Conservation (phyloP, 176 grass and related monocot genomes). For the Saccharum officinarum region DNA sequence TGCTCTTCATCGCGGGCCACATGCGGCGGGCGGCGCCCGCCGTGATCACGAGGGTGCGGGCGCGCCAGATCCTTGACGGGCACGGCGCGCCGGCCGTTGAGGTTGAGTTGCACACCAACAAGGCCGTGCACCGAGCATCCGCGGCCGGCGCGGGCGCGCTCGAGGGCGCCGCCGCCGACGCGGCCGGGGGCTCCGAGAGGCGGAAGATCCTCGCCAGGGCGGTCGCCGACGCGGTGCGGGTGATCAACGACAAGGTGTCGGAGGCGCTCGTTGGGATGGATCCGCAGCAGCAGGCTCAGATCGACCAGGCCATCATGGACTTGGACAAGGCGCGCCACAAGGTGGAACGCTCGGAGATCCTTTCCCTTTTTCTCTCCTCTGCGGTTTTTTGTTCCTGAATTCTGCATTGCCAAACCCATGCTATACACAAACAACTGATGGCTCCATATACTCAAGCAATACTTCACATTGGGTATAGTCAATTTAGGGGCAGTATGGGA, state of each 20-base stretch:
- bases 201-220: slow-evolving; percentile 72
- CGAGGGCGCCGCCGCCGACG: slow-evolving; percentile 47
- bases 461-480: slow-evolving; percentile 8
- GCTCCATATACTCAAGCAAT: slow-evolving; percentile 3
- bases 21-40: slow-evolving; percentile 76
- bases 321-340: slow-evolving; percentile 93
- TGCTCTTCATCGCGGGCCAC: slow-evolving; percentile 90
- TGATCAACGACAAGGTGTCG: slow-evolving; percentile 93
- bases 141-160: slow-evolving; percentile 45
- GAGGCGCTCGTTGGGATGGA: slow-evolving; percentile 97
- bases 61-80: slow-evolving; percentile 91
- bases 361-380: background rate
- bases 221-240: slow-evolving; percentile 66
- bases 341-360: slow-evolving; percentile 31
- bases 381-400: slow-evolving; percentile 22
- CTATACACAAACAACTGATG: slow-evolving; percentile 3
- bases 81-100: slow-evolving; percentile 76
- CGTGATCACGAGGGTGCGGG: slow-evolving; percentile 85
- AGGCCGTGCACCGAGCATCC: slow-evolving; percentile 89
- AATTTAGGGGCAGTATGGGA: background rate
- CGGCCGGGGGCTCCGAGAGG: slow-evolving; percentile 65
- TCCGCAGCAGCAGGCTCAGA: slow-evolving; percentile 86
- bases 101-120: slow-evolving; percentile 95
- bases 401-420: slow-evolving; percentile 38
- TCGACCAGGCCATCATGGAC: slow-evolving; percentile 99